phyloP scores from a whole-genome alignment of 805 yeast species.

The Starmerella riodocensis region DNA sequence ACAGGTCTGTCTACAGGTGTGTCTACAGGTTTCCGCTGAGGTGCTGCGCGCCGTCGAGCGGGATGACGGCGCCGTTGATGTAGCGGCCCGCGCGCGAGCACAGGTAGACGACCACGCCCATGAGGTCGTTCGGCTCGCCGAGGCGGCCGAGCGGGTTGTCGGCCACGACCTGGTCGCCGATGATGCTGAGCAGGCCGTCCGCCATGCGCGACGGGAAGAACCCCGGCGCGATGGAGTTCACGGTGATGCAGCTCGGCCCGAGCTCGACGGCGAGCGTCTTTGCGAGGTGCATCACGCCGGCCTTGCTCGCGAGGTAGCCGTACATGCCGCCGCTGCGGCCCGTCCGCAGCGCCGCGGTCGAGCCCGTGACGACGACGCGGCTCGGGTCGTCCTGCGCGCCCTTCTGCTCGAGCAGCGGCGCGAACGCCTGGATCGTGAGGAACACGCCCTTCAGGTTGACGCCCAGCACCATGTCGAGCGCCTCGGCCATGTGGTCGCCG shows the following conservation, averaged over 20 bases:
- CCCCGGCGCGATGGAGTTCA: slow-evolving; percentile 62
- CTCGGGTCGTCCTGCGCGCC: slow-evolving; percentile 48
- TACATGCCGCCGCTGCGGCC: slow-evolving; percentile 41
- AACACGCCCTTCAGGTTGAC: slow-evolving; percentile 59
- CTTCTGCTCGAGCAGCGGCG: slow-evolving; percentile 41
- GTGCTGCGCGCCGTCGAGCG: slow-evolving; percentile 58
- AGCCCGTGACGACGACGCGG: slow-evolving; percentile 52
- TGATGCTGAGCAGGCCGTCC: slow-evolving; percentile 42
- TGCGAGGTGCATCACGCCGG: slow-evolving; percentile 59
- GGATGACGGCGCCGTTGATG: slow-evolving; percentile 52
- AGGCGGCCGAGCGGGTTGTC: slow-evolving; percentile 50
- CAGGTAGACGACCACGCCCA: slow-evolving; percentile 42
- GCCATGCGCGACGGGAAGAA: slow-evolving; percentile 68
- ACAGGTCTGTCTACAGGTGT: too few species aligned
- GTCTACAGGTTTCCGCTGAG: slow-evolving; percentile 32
- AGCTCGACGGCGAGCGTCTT: slow-evolving; percentile 50
- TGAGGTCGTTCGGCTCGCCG: slow-evolving; percentile 49
- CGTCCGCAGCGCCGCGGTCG: slow-evolving; percentile 44
- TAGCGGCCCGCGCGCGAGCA: slow-evolving; percentile 45
- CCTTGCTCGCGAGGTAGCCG: slow-evolving; percentile 63
- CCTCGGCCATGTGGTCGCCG: slow-evolving; percentile 45
- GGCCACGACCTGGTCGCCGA: slow-evolving; percentile 40
- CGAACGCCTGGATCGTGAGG: slow-evolving; percentile 47
- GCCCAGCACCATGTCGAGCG: slow-evolving; percentile 48
- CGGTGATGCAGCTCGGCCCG: slow-evolving; percentile 54